A percentile compares a stretch with the other conserved stretches of the same genome.
phyloP scores from a whole-genome alignment of 768 basidiomycete genomes.

The Kwoniella dendrophila region DNA sequence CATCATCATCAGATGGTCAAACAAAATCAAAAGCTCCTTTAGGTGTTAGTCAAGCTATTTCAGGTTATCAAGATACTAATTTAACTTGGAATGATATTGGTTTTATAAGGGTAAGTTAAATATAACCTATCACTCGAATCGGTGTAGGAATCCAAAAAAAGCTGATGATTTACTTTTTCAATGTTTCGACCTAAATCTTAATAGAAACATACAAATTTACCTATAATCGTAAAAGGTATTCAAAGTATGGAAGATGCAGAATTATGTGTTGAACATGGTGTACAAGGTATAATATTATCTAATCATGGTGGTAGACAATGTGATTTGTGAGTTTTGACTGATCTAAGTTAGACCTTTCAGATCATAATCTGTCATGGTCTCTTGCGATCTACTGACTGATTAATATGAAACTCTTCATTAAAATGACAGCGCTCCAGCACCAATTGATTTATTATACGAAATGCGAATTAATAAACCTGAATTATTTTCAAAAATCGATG shows the following conservation, averaged over 20 bases:
- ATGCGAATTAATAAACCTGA: conserved; percentile 75
- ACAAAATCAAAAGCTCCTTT: conserved; percentile 28
- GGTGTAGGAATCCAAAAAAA: neutral
- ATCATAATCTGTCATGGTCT: neutral
- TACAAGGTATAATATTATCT: conserved; percentile 83
- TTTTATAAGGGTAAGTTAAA: conserved; percentile 48
- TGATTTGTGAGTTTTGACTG: conserved; percentile 56
- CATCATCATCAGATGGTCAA: conserved; percentile 15
- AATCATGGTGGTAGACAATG: conserved; percentile 78
- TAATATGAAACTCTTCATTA: neutral
- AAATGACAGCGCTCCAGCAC: conserved; percentile 44
- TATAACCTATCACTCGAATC: too few relatives aligned
- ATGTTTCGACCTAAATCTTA: too few relatives aligned
- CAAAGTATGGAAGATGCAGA: conserved; percentile 71
- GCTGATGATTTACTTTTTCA: neutral
- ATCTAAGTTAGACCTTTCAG: neutral
- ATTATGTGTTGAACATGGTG: conserved; percentile 79
- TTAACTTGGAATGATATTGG: conserved; percentile 55
- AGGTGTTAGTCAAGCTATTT: conserved; percentile 53
- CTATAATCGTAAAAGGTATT: conserved; percentile 62
- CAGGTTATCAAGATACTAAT: conserved; percentile 55
- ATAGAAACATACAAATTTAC: conserved; percentile 58
- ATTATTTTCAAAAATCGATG: conserved; percentile 59
- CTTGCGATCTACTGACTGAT: neutral
- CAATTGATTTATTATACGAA: conserved; percentile 68